These are phyloP conservation scores for Thalassiosira mediterranea DNA, from an alignment of 352 stramenopile species.

Conservation along the genomic window DNA sequence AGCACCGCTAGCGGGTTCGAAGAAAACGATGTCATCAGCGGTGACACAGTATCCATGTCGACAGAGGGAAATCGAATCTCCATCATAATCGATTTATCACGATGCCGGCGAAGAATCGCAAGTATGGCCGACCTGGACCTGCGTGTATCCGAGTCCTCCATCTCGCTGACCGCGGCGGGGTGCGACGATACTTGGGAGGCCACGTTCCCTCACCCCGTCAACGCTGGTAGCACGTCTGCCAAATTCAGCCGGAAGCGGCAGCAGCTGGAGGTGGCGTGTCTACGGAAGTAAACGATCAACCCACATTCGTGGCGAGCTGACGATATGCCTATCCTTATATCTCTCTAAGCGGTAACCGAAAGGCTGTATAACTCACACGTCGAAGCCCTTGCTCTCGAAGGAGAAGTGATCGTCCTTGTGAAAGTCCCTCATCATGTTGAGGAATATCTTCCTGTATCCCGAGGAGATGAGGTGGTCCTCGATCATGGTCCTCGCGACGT, in stretches of 20 bases:
- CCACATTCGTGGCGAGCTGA: too few species aligned
- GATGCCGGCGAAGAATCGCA: conserved; percentile 7
- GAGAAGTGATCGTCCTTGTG: conserved; percentile 71
- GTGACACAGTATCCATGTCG: conserved; percentile 2
- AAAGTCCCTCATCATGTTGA: conserved; percentile 71
- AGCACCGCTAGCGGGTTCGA: not conserved
- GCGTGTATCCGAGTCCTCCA: conserved; percentile 16
- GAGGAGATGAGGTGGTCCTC: conserved; percentile 75
- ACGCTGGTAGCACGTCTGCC: conserved; percentile 1
- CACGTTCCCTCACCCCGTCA: conserved; percentile 8
- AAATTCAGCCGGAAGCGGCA: conserved; percentile 15
- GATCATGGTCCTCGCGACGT: conserved; percentile 76
- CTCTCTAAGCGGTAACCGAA: too few species aligned
- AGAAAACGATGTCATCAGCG: not conserved
- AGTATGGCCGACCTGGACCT: conserved; percentile 25
- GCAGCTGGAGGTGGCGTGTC: conserved; percentile 9
- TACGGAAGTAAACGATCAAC: not conserved
- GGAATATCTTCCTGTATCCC: conserved; percentile 72
- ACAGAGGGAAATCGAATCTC: not conserved
- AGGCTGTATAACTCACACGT: too few species aligned
- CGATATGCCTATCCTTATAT: too few species aligned
- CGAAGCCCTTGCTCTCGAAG: conserved; percentile 51
- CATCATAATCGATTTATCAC: conserved; percentile 15
- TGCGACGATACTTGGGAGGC: conserved; percentile 10
- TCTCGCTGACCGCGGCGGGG: conserved; percentile 5